Evolutionary conservation across 805 yeast genomes (phyloP).

Genomic region (Cyberlindnera euphorbiiphila): DNA sequence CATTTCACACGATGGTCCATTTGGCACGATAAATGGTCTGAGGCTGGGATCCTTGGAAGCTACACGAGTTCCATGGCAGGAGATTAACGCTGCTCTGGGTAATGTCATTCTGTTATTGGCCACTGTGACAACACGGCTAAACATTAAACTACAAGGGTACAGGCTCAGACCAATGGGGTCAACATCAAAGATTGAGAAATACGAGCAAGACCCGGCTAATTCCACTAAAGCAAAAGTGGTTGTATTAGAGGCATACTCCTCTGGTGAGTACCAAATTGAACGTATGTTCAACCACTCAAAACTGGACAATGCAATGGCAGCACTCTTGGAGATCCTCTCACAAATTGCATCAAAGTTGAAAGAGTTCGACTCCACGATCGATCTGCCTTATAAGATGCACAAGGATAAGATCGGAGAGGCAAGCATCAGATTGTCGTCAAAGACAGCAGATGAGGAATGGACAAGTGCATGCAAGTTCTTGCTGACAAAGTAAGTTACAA

Average conservation of each 20-base stretch:
- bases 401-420: constrained; percentile 74
- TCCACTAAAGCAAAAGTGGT: constrained; percentile 32
- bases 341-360: constrained; percentile 32
- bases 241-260: constrained; percentile 47
- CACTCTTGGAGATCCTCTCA: constrained; percentile 57
- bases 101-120: constrained; percentile 69
- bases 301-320: constrained; percentile 78
- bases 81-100: constrained; percentile 88
- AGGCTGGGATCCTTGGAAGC: constrained; percentile 68
- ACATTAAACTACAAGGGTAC: constrained; percentile 54
- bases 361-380: constrained; percentile 48
- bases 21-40: constrained; percentile 84
- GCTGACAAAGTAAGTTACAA: constrained; percentile 46
- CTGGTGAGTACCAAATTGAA: constrained; percentile 72
- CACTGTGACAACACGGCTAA: constrained; percentile 56
- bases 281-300: constrained; percentile 69
- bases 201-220: constrained; percentile 35
- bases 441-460: constrained; percentile 73
- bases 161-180: constrained; percentile 80
- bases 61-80: constrained; percentile 77
- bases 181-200: constrained; percentile 67
- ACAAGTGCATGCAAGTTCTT: constrained; percentile 83
- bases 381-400: constrained; percentile 70
- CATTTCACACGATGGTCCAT: constrained; percentile 78
- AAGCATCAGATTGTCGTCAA: constrained; percentile 64